Evolutionary conservation across 106 monocot species (phyloP).

Genomic region (Dendrobium catenatum): DNA sequence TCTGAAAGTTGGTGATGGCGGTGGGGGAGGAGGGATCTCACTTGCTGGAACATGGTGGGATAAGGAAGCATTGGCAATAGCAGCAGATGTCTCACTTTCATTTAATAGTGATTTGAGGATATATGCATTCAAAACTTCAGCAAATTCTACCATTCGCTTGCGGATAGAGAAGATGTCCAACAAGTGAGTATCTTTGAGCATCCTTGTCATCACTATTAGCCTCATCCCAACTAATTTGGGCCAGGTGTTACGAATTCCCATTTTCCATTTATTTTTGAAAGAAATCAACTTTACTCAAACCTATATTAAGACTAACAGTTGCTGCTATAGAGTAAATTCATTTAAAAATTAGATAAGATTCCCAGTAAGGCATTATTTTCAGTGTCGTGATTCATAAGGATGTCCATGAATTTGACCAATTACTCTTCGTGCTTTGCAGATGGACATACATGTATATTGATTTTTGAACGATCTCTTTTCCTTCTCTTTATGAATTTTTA

Average conservation of each 20-base stretch:
- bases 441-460: no score
- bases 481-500: no score
- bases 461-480: no score
- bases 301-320: no score
- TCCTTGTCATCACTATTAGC: neutral
- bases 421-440: no score
- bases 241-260: neutral
- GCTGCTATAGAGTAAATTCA: no score
- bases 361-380: no score
- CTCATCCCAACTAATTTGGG: neutral
- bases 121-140: slow-evolving; percentile 87
- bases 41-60: slow-evolving; percentile 83
- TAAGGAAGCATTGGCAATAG: slow-evolving; percentile 68
- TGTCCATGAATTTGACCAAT: no score
- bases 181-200: slow-evolving; percentile 44
- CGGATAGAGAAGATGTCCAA: slow-evolving; percentile 88
- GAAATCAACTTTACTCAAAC: no score
- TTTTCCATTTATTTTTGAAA: neutral
- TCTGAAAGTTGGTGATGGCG: slow-evolving; percentile 82
- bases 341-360: no score
- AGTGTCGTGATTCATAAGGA: no score
- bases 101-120: slow-evolving; percentile 75
- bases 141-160: slow-evolving; percentile 41
- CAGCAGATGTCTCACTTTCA: slow-evolving; percentile 60
- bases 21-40: slow-evolving; percentile 78